These are phyloP conservation scores for Melaleuca alternifolia DNA, from an alignment of 345 rosid genomes.

Conservation along the genomic window DNA sequence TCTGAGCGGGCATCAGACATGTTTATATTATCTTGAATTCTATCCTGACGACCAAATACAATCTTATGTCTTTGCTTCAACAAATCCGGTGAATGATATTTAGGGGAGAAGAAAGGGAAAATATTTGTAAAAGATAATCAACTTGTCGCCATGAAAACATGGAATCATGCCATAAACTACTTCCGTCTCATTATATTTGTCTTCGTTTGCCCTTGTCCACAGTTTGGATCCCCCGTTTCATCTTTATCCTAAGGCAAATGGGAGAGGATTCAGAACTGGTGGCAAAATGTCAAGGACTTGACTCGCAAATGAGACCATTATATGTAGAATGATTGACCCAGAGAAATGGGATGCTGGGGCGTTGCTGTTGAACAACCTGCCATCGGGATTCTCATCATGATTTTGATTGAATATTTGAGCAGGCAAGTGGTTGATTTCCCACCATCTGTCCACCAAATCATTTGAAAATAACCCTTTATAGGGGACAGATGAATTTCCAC, in stretches of 20 bases:
- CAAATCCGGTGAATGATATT: not conserved
- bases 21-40: too few relatives aligned
- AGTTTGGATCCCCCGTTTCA: not conserved
- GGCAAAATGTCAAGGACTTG: not conserved
- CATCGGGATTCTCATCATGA: not conserved
- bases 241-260: not conserved
- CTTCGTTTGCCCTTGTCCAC: not conserved
- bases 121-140: not conserved
- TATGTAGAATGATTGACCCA: not conserved
- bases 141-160: not conserved
- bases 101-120: not conserved
- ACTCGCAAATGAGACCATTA: not conserved
- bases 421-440: not conserved
- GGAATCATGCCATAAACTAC: not conserved
- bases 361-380: not conserved
- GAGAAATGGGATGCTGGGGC: not conserved
- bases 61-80: not conserved
- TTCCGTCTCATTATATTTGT: not conserved
- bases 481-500: not conserved
- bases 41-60: not conserved
- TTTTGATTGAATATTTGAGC: not conserved
- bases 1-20: too few relatives aligned
- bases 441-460: not conserved
- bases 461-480: not conserved
- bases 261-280: not conserved